Percentiles rank a stretch among this genome's conserved stretches.
phyloP scores from a whole-genome alignment of 2,329 filamentous ascomycete genomes.

The Pestalotiopsis sp. region DNA sequence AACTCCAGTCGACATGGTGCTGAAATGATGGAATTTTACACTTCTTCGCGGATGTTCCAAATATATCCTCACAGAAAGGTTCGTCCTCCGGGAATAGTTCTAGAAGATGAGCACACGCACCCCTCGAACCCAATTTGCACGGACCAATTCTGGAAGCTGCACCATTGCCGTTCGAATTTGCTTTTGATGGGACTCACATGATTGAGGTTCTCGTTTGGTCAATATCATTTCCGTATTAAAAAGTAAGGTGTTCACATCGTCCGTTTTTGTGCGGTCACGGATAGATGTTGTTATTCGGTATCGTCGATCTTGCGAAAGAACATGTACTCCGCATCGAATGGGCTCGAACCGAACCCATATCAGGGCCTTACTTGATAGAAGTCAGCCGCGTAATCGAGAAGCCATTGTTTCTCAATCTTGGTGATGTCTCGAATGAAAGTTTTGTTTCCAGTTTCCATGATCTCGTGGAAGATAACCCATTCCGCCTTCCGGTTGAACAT shows the following conservation, averaged over 20 bases:
- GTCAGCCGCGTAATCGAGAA: constrained; percentile 83
- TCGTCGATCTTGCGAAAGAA: neutral
- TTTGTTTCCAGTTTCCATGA: constrained; percentile 87
- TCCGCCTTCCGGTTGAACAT: constrained; percentile 97
- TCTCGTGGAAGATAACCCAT: constrained; percentile 94
- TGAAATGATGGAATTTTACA: neutral
- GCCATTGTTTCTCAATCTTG: constrained; percentile 92
- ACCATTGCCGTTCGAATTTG: neutral
- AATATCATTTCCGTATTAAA: neutral
- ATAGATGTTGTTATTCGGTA: neutral
- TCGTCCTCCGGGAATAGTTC: neutral
- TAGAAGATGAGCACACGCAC: neutral
- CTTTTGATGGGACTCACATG: neutral
- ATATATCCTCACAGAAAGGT: neutral
- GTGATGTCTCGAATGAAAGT: constrained; percentile 88
- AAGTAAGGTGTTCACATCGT: neutral
- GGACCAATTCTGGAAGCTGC: neutral
- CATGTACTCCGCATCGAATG: neutral
- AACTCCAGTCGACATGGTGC: neutral
- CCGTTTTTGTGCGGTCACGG: neutral
- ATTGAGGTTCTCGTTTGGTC: neutral
- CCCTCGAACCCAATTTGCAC: neutral
- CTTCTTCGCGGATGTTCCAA: neutral
- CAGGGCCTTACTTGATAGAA: constrained; percentile 67
- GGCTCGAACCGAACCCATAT: neutral